Percentiles rank a stretch among this genome's conserved stretches.
These are phyloP conservation scores for Leccinum uliginosum DNA, from an alignment of 768 basidiomycete species.

Conservation along the genomic window DNA sequence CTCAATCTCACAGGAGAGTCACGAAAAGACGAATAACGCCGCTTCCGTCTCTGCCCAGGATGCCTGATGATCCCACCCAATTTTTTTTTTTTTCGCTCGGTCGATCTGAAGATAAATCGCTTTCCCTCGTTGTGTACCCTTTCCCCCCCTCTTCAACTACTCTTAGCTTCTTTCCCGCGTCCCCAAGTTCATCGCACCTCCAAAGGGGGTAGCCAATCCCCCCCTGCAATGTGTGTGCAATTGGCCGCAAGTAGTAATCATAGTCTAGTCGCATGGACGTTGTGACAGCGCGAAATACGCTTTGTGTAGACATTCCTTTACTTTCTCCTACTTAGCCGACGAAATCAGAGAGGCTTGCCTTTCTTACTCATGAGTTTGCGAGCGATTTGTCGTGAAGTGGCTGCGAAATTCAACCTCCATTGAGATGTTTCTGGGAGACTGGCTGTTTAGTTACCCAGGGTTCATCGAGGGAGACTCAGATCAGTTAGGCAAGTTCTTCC, in stretches of 20 bases:
- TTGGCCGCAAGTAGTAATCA: neutral
- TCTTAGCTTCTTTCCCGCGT: neutral
- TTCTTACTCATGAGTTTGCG: neutral
- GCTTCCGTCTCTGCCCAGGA: neutral
- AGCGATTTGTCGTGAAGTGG: neutral
- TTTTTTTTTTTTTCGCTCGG: too few species aligned
- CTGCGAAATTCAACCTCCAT: neutral
- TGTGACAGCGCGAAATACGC: neutral
- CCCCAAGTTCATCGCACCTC: neutral
- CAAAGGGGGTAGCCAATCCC: neutral
- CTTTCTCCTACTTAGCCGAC: neutral
- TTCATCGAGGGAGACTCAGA: too few species aligned
- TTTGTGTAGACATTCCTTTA: neutral
- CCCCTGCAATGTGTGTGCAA: neutral
- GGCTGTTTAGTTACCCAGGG: too few species aligned
- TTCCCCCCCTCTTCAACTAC: neutral
- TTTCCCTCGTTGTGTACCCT: neutral
- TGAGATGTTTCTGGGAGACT: too few species aligned
- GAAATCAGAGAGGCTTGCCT: neutral
- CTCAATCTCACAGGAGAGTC: slow-evolving; percentile 26
- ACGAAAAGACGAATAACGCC: slow-evolving; percentile 17
- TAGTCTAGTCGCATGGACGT: neutral
- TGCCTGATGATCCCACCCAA: neutral
- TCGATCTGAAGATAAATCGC: neutral
- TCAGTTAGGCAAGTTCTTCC: neutral